phyloP scores from a whole-genome alignment of 2,329 filamentous ascomycete species.

The Fusarium algeriense region DNA sequence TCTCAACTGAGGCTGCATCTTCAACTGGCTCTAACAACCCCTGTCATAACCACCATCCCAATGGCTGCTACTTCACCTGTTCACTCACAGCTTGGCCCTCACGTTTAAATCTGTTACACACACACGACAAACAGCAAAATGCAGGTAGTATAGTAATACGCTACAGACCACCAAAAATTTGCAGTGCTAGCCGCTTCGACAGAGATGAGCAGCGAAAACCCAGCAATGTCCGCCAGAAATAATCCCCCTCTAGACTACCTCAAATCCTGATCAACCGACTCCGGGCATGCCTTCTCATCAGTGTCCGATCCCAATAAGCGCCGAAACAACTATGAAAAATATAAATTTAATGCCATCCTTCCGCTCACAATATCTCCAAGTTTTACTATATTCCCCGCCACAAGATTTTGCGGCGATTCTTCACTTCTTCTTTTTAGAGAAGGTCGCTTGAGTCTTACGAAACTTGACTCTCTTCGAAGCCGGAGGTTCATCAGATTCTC shows the following conservation, averaged over 20 bases:
- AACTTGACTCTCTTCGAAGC: conserved; percentile 12
- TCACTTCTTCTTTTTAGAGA: conserved; percentile 9
- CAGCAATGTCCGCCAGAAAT: conserved; percentile 17
- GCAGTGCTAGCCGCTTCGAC: conserved; percentile 7
- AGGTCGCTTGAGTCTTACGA: conserved; percentile 4
- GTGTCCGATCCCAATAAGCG: conserved; percentile 36
- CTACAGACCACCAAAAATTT: conserved; percentile 17
- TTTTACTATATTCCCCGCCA: conserved; percentile 18
- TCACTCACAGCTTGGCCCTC: neutral
- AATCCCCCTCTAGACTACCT: conserved; percentile 17
- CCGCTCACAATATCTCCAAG: conserved; percentile 17
- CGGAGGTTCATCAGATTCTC: neutral
- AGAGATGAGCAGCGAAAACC: conserved; percentile 4
- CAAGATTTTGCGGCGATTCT: neutral
- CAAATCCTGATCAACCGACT: conserved; percentile 26
- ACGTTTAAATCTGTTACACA: neutral
- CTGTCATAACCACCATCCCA: neutral
- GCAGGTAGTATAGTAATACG: conserved; percentile 27
- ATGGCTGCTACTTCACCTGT: neutral
- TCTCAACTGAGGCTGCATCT: neutral
- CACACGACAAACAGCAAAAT: conserved; percentile 10
- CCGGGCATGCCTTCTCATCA: conserved; percentile 32
- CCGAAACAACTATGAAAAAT: conserved; percentile 30
- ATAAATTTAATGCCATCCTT: conserved; percentile 21
- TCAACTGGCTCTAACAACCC: neutral